Base-by-base conservation (phyloP, 2,329 filamentous ascomycete species). In the Alternaria infectoria region DNA sequence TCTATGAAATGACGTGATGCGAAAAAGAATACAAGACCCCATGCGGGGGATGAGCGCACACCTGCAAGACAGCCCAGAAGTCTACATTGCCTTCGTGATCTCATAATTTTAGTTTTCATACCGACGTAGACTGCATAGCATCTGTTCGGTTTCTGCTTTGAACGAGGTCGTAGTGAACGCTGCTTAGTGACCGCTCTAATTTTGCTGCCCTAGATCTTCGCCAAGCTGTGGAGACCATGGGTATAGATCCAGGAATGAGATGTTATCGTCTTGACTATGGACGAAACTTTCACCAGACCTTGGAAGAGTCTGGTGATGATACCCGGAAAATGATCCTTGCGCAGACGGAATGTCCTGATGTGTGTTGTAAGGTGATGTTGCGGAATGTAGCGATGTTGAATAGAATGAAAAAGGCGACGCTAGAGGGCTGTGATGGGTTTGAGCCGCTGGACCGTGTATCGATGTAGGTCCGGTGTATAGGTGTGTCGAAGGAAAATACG, bases 401-500 rank as follows among this genome's bases (percentile, higher is more conserved):
- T 36, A 21, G 9, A 43, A 36, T 1, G 23, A 17, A 12, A 28
- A 28, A 36, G 28, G 40, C n/a, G 57, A 32, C 8, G 50, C 19
- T 17, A 54, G 28, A 7, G 54, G 58, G 13, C 49, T 64, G 12
- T 55, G 32, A 15, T 43, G 15, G 4, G 26, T 10, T 7, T 7
- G 13, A 6, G 58, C 54, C 2, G n/a, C 11, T 12, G 21, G 1
- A 2, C 32, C 50, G 9, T 45, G 45, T 2, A 50, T 21, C 1
- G 26, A 58, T 7, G 49, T 43, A 13, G 58, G 36, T 19, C 26
- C 17, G 11, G 57, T 54, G 4, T 54, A 25, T 11, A 30, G 50
- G 4, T 49, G 19, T 13, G 43, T 30, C 4, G 54, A 23, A 6
- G 10, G 17, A 7, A 17, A 5, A n/a, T 61, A 64, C 13, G 25